These are phyloP conservation scores for Austroboletus sp. DNA, from an alignment of 1,284 basidiomycete species.

Conservation along the genomic window DNA sequence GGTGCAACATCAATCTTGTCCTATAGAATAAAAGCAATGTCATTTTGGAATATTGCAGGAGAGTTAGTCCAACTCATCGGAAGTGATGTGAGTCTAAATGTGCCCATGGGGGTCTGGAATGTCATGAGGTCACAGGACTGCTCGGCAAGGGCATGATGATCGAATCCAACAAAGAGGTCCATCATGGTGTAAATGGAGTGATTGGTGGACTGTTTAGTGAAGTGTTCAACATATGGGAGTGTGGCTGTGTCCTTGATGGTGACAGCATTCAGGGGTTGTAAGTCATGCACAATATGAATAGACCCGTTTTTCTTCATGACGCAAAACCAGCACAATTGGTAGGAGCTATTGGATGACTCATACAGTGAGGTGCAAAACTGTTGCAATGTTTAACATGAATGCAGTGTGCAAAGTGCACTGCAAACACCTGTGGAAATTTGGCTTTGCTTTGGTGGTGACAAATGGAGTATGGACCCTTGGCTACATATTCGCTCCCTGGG, in stretches of 20 bases:
- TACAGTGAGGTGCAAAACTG: too few relatives aligned
- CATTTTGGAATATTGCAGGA: neutral
- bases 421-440: too few relatives aligned
- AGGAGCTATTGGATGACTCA: constrained; percentile 32
- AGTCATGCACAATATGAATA: constrained; percentile 19
- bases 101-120: constrained; percentile 24
- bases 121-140: constrained; percentile 22
- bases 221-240: constrained; percentile 2
- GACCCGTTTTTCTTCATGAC: constrained; percentile 6
- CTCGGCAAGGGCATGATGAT: neutral
- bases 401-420: too few relatives aligned
- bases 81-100: constrained; percentile 18
- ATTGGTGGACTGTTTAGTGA: constrained; percentile 2
- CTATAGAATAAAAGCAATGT: constrained; percentile 34
- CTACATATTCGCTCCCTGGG: too few relatives aligned
- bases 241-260: constrained; percentile 20
- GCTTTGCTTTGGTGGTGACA: too few relatives aligned
- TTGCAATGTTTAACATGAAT: too few relatives aligned
- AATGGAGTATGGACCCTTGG: too few relatives aligned
- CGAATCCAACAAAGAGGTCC: neutral
- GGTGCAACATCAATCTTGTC: constrained; percentile 30
- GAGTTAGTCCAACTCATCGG: constrained; percentile 39
- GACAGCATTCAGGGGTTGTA: constrained; percentile 27
- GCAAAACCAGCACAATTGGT: constrained; percentile 21
- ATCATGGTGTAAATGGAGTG: constrained; percentile 19